A percentile compares a stretch with the other conserved stretches of the same genome.
These are phyloP conservation scores for Septoria linicola DNA, from an alignment of 2,329 filamentous ascomycete species.

Conservation along the genomic window DNA sequence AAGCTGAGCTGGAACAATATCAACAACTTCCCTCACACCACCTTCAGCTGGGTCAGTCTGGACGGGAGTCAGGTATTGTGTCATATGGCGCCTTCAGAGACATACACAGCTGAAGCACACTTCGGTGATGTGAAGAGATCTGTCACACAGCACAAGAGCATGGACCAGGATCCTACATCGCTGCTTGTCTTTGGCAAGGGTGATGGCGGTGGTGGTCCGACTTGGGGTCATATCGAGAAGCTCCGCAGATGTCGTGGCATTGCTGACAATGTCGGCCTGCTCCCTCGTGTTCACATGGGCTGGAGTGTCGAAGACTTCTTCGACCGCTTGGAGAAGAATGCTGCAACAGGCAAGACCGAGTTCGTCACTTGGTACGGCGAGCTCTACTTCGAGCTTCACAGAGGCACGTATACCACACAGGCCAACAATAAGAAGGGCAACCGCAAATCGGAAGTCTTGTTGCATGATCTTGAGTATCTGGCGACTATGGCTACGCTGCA, in stretches of 20 bases:
- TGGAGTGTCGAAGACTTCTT: conserved; percentile 94
- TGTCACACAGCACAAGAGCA: conserved; percentile 87
- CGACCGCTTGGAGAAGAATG: conserved; percentile 76
- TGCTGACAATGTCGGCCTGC: conserved; percentile 76
- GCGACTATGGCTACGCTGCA: conserved; percentile 81
- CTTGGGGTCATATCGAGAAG: conserved; percentile 92
- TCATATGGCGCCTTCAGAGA: conserved; percentile 95
- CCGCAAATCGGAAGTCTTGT: conserved; percentile 75
- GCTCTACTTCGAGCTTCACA: conserved; percentile 95
- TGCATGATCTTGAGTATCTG: conserved; percentile 84
- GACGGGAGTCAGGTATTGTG: conserved; percentile 96
- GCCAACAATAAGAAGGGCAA: conserved; percentile 97
- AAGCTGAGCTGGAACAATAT: conserved; percentile 99
- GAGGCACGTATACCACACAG: conserved; percentile 87
- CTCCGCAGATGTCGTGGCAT: conserved; percentile 87
- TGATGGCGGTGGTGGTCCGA: conserved; percentile 92
- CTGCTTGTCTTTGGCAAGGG: conserved; percentile 94
- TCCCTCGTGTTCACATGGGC: conserved; percentile 87
- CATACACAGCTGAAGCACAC: conserved; percentile 90
- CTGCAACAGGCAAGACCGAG: conserved; percentile 58
- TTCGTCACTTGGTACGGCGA: conserved; percentile 98
- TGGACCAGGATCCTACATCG: conserved; percentile 89
- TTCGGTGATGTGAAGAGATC: conserved; percentile 93
- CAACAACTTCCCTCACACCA: conserved; percentile 97
- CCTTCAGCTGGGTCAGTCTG: conserved; percentile 96